Evolutionary conservation across 768 basidiomycete species (phyloP).

Genomic region (Hericium alpestre): DNA sequence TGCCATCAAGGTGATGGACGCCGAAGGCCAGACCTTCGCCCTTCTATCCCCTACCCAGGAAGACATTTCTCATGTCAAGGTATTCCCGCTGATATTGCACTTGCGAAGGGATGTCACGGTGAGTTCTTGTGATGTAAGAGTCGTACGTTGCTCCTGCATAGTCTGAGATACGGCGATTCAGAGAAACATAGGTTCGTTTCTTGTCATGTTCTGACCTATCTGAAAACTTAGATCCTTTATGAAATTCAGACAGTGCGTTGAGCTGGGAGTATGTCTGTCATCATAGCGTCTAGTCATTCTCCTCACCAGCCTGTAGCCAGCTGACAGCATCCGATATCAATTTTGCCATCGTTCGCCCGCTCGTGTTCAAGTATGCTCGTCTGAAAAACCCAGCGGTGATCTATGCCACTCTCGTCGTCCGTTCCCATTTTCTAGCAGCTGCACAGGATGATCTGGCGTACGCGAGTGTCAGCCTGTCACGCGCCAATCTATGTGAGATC

Average conservation of each 20-base stretch:
- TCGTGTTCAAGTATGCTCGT: constrained; percentile 70
- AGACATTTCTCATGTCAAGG: constrained; percentile 50
- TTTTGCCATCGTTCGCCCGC: constrained; percentile 66
- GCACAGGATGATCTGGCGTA: constrained; percentile 66
- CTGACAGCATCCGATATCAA: constrained; percentile 77
- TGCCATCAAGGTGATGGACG: constrained; percentile 20
- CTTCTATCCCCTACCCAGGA: constrained; percentile 50
- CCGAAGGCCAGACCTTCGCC: constrained; percentile 18
- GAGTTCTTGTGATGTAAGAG: constrained; percentile 19
- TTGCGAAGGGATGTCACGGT: constrained; percentile 63
- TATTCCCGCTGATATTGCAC: constrained; percentile 72
- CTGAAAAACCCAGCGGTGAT: constrained; percentile 66
- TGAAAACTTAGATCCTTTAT: too few relatives aligned
- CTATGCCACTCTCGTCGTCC: constrained; percentile 68
- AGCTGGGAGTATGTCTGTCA: constrained; percentile 63
- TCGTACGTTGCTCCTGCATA: background rate
- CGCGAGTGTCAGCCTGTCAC: constrained; percentile 56
- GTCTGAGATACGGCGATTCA: constrained; percentile 2
- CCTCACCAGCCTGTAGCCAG: constrained; percentile 36
- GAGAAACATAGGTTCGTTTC: constrained; percentile 19
- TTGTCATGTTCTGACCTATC: too few relatives aligned
- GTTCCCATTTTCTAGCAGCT: constrained; percentile 66
- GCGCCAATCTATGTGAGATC: constrained; percentile 79
- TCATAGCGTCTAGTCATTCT: constrained; percentile 5
- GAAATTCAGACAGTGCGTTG: constrained; percentile 45